These are phyloP conservation scores for Naumovozyma baii DNA, from an alignment of 805 yeast genomes.

Conservation along the genomic window DNA sequence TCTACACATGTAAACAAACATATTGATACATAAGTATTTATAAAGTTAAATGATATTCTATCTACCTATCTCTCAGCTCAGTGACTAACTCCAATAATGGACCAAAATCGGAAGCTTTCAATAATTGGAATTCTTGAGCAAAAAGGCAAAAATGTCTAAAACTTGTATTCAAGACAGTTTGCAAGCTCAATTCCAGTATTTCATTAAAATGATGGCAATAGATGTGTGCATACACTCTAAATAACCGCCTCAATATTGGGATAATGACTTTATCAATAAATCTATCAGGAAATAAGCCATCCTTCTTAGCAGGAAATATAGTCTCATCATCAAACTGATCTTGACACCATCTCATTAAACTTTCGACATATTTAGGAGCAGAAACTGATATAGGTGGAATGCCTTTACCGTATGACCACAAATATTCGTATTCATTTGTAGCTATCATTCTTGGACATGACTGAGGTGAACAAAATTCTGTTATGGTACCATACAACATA, in stretches of 20 bases:
- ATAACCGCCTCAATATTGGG: conserved; percentile 82
- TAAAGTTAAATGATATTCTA: no score
- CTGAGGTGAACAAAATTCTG: conserved; percentile 92
- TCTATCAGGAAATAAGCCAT: conserved; percentile 84
- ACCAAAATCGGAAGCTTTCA: conserved; percentile 76
- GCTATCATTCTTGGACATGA: conserved; percentile 97
- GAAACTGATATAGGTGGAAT: conserved; percentile 74
- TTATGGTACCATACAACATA: conserved; percentile 91
- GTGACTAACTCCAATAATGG: conserved; percentile 78
- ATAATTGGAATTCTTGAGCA: conserved; percentile 70
- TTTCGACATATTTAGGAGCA: conserved; percentile 93
- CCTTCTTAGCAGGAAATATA: conserved; percentile 80
- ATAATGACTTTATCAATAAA: conserved; percentile 62
- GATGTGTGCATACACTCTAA: conserved; percentile 92
- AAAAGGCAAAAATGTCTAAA: conserved; percentile 89
- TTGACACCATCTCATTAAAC: conserved; percentile 91
- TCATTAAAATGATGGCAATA: conserved; percentile 98
- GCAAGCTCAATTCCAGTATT: conserved; percentile 82
- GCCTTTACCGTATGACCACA: conserved; percentile 81
- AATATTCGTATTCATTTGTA: conserved; percentile 89
- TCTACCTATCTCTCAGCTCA: conserved; percentile 30
- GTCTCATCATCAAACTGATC: conserved; percentile 83
- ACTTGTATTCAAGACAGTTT: conserved; percentile 86
- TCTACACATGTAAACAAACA: not conserved
- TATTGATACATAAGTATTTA: no score